phyloP scores from a whole-genome alignment of 1,284 basidiomycete genomes.

The Pholiota adiposa region DNA sequence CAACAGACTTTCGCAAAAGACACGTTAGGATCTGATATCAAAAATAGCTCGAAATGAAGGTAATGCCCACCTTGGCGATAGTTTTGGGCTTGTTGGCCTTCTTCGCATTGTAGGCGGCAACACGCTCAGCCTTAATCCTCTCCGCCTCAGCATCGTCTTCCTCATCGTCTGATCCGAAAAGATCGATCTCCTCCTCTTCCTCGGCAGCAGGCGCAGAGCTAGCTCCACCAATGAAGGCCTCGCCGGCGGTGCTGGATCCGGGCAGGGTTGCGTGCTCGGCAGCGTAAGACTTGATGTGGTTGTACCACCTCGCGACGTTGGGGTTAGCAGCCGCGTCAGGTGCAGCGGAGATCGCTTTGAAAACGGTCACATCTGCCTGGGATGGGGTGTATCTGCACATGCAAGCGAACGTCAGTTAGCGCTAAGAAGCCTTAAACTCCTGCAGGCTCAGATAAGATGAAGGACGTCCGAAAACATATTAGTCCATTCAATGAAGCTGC shows the following conservation, averaged over 20 bases:
- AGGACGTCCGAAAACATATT: not conserved
- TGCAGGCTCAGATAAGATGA: not conserved
- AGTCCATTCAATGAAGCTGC: not conserved
- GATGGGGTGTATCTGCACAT: constrained; percentile 85
- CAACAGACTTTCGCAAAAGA: constrained; percentile 69
- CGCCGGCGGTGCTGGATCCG: constrained; percentile 84
- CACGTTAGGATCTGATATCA: constrained; percentile 18
- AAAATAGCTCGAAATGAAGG: constrained; percentile 5
- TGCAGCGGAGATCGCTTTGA: constrained; percentile 73
- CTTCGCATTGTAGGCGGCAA: constrained; percentile 92
- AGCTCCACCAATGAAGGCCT: constrained; percentile 65
- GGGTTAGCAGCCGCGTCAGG: constrained; percentile 75
- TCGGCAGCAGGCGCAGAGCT: constrained; percentile 54
- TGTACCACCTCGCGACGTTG: constrained; percentile 92
- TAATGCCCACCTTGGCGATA: constrained; percentile 87
- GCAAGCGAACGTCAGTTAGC: constrained; percentile 58
- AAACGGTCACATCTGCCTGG: constrained; percentile 96
- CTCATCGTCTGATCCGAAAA: constrained; percentile 93
- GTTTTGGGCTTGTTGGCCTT: constrained; percentile 89
- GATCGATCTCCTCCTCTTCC: constrained; percentile 91
- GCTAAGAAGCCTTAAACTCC: constrained; percentile 39
- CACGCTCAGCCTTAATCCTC: constrained; percentile 92
- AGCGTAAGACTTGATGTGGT: constrained; percentile 88
- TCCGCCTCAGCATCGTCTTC: constrained; percentile 95
- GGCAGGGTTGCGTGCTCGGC: constrained; percentile 80